A percentile compares a stretch with the other conserved stretches of the same genome.
These are phyloP conservation scores for Didymella keratinophila DNA, from an alignment of 2,329 filamentous ascomycete genomes.

Conservation along the genomic window DNA sequence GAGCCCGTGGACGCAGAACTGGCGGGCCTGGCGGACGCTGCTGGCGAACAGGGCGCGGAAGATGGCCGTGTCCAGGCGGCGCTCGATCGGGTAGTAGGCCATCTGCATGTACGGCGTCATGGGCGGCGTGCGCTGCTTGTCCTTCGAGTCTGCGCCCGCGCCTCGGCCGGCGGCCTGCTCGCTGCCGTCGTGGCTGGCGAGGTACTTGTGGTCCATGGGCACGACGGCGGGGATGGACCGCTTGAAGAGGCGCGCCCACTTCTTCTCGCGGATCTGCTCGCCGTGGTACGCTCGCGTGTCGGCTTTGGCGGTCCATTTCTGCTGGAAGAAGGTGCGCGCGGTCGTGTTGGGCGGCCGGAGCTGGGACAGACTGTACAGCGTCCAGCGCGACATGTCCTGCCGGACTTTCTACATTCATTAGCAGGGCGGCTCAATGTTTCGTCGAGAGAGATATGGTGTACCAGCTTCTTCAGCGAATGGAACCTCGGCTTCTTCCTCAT, in stretches of 20 bases:
- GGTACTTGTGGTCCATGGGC: constrained; percentile 80
- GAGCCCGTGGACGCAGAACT: constrained; percentile 90
- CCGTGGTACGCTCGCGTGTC: constrained; percentile 88
- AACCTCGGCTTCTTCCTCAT: constrained; percentile 64
- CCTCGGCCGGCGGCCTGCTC: constrained; percentile 85
- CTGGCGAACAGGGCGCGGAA: constrained; percentile 94
- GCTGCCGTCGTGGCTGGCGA: constrained; percentile 83
- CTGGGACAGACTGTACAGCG: constrained; percentile 84
- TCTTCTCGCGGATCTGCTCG: constrained; percentile 89
- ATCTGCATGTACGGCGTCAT: constrained; percentile 94
- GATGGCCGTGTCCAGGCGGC: constrained; percentile 91
- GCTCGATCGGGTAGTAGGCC: constrained; percentile 90
- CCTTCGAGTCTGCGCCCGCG: constrained; percentile 63
- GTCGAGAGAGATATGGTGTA: too few relatives aligned
- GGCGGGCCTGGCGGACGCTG: constrained; percentile 88
- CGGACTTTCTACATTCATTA: constrained; percentile 92
- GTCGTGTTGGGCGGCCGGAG: constrained; percentile 53
- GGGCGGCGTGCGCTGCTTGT: constrained; percentile 34
- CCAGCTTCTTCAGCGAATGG: constrained; percentile 71
- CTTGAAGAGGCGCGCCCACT: constrained; percentile 94
- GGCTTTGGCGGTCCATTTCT: constrained; percentile 95
- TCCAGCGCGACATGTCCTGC: constrained; percentile 97
- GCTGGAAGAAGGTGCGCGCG: constrained; percentile 84
- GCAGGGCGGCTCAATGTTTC: too few relatives aligned
- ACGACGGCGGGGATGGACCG: constrained; percentile 81